Percentiles rank a stretch among this genome's conserved stretches.
phyloP scores from a whole-genome alignment of 768 basidiomycete genomes.

The Auricularia heimuer region DNA sequence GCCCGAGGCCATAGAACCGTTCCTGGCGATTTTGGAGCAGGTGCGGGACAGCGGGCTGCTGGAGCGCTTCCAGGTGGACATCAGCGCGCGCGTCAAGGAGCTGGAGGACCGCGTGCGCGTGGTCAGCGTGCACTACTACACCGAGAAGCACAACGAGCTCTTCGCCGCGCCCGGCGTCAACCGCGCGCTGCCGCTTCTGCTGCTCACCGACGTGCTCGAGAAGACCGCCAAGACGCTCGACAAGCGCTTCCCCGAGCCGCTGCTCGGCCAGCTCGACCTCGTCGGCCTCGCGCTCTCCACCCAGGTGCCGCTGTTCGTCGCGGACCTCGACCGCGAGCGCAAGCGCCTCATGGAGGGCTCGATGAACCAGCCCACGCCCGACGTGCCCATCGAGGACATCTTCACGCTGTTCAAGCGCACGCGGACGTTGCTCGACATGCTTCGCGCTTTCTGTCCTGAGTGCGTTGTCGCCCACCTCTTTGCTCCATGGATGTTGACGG shows the following conservation, averaged over 20 bases:
- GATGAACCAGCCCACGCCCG: slow-evolving; percentile 78
- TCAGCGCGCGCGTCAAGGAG: slow-evolving; percentile 54
- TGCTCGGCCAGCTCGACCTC: slow-evolving; percentile 68
- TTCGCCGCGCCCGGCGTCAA: slow-evolving; percentile 67
- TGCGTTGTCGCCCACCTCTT: slow-evolving; percentile 27
- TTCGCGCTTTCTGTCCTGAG: slow-evolving; percentile 69
- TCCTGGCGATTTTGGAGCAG: slow-evolving; percentile 56
- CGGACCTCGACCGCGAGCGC: slow-evolving; percentile 58
- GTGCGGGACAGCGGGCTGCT: slow-evolving; percentile 62
- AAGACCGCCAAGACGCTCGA: slow-evolving; percentile 74
- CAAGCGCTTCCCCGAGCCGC: slow-evolving; percentile 76
- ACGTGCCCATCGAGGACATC: slow-evolving; percentile 82
- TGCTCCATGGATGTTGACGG: neutral
- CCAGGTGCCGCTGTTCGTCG: slow-evolving; percentile 52
- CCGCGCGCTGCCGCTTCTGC: slow-evolving; percentile 65
- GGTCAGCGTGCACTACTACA: slow-evolving; percentile 53
- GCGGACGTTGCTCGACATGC: slow-evolving; percentile 69
- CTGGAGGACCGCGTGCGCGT: slow-evolving; percentile 55
- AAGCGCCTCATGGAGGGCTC: slow-evolving; percentile 73
- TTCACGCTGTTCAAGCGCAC: slow-evolving; percentile 78
- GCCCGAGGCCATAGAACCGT: slow-evolving; percentile 55
- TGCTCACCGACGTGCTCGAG: slow-evolving; percentile 85
- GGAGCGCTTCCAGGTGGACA: slow-evolving; percentile 65
- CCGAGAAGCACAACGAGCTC: slow-evolving; percentile 50
- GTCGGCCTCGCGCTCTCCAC: slow-evolving; percentile 66